phyloP scores from a whole-genome alignment of 306 rosid species.

The Ammopiptanthus mongolicus region DNA sequence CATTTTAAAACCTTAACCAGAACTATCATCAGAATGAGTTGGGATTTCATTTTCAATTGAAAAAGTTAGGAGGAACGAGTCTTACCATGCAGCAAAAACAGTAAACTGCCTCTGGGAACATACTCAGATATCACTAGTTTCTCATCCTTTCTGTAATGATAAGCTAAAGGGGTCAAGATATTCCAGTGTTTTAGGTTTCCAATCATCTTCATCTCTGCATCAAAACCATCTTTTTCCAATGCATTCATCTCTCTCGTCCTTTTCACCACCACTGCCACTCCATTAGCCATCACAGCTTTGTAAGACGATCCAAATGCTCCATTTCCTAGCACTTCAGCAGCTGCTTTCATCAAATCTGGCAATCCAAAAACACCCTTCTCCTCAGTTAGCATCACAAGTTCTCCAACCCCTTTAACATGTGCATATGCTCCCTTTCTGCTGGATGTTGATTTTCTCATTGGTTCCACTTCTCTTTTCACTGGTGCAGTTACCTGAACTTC shows the following conservation, averaged over 20 bases:
- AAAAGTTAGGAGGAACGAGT: background rate
- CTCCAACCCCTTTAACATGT: constrained; percentile 16
- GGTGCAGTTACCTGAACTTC: constrained; percentile 44
- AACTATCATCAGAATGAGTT: no score
- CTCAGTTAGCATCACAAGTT: constrained; percentile 47
- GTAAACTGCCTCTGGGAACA: constrained; percentile 60
- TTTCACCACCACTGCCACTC: constrained; percentile 78
- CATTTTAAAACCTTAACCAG: no score
- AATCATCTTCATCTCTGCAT: constrained; percentile 50
- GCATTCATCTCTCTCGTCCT: constrained; percentile 68
- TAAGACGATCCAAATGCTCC: constrained; percentile 75
- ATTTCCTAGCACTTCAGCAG: constrained; percentile 74
- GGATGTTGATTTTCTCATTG: background rate
- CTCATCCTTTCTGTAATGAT: constrained; percentile 64
- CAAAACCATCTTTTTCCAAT: constrained; percentile 56
- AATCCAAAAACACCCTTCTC: constrained; percentile 68
- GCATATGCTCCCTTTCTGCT: constrained; percentile 17
- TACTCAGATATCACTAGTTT: constrained; percentile 55
- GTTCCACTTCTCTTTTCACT: constrained; percentile 22
- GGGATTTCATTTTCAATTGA: background rate
- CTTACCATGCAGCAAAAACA: constrained; percentile 57
- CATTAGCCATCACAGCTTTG: constrained; percentile 74
- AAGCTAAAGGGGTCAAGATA: constrained; percentile 67
- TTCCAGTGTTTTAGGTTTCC: constrained; percentile 46
- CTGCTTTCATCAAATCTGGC: constrained; percentile 74